These are phyloP conservation scores for Exobasidium cylindrosporum DNA, from an alignment of 1,284 basidiomycete species.

Conservation along the genomic window DNA sequence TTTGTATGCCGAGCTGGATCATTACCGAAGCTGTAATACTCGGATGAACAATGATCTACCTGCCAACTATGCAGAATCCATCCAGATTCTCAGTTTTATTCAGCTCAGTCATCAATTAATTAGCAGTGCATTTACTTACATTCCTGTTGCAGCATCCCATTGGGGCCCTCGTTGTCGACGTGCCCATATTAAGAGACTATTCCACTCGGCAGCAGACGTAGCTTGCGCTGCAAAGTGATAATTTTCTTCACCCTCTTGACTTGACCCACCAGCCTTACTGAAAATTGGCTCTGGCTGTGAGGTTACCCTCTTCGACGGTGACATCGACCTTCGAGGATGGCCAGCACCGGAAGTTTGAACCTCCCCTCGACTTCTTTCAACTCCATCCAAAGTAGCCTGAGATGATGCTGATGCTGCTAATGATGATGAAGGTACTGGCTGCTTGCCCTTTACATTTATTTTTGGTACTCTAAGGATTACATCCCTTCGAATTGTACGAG, in stretches of 20 bases:
- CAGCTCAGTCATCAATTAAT: constrained; percentile 3
- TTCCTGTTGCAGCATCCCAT: constrained; percentile 34
- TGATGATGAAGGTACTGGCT: too few species aligned
- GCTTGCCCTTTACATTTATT: not conserved
- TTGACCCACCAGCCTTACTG: not conserved
- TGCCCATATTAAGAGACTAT: constrained; percentile 42
- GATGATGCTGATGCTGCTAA: too few species aligned
- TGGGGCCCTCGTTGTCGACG: constrained; percentile 39
- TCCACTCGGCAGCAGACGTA: constrained; percentile 44
- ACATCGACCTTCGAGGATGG: not conserved
- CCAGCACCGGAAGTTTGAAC: not conserved
- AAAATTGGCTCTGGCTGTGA: not conserved
- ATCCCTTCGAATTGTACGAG: not conserved
- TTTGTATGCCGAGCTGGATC: constrained; percentile 10
- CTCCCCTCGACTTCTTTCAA: not conserved
- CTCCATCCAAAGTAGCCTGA: too few species aligned
- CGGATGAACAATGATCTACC: constrained; percentile 8
- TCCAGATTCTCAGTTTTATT: not conserved
- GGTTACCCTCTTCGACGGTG: not conserved
- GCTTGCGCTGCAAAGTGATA: constrained; percentile 11
- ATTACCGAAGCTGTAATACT: constrained; percentile 12
- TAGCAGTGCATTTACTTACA: constrained; percentile 4
- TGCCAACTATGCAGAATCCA: constrained; percentile 8
- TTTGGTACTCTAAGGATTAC: not conserved
- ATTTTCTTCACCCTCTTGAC: not conserved